Base-by-base conservation (phyloP, 1,284 basidiomycete genomes). In the Sanghuangporus weigelae region DNA sequence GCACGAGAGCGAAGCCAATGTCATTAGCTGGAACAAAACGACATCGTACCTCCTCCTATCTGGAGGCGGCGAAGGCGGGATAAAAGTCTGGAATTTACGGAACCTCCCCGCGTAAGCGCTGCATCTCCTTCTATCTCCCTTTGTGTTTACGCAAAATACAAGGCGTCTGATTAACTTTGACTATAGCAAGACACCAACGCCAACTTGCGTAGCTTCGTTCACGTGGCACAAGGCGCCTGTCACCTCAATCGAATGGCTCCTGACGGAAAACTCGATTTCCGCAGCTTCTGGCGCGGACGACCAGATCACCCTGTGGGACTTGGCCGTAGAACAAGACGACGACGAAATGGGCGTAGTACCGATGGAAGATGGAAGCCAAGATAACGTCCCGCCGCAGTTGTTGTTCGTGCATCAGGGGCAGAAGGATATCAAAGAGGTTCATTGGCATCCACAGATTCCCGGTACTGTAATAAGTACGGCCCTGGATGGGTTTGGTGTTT, bases 321-420 rank as follows among this genome's bases (percentile, higher is more conserved):
- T 99, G 54, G 92, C 91, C 0, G 96, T 99, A 61, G 97, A 99
- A 77, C 89, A 89, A 67, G 96, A 99, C 74, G 92, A 96, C 66
- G 96, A 99, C 63, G 94, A 96, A 75, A 78, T 82, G 16, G 44
- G 44, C 44, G 84, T 82, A 48, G 78, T 72, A 2, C 57, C 66
- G 6, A 80, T 83, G 79, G 78, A 84, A 35, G 81, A 82, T 56
- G 78, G 79, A 55, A 77, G 77, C 36, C 78, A 78, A 26, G 77
- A 75, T 44, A 81, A 85, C 57, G 87, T 97, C 2, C 97, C 97
- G 1, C 85, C 93, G 4, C 97, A 99, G 73, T 77, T 99, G 39
- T 80, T 99, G 50, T 99, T 99, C 77, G 90, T 95, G 59, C 97
- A 99, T 74, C 96, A 98, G 73, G 96, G 96, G 14, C 94, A 98